Conservation (phyloP, 2,329 filamentous ascomycete genomes). For the Huntiella abstrusa region DNA sequence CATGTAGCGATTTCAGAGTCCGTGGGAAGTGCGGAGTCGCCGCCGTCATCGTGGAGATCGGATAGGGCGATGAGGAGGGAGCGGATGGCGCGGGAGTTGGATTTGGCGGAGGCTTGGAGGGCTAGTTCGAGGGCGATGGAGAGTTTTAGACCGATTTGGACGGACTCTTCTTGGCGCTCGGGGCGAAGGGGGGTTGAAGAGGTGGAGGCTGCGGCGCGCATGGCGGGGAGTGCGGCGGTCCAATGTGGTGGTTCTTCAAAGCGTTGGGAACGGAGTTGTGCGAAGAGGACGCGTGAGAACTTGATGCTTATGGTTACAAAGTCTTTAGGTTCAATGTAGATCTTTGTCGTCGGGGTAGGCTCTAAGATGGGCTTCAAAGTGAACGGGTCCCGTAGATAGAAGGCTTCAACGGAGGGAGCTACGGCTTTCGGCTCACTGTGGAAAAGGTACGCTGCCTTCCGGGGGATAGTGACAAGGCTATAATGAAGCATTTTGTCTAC, state of each 20-base stretch:
- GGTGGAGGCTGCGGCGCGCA: background rate
- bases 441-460: slow-evolving; percentile 63
- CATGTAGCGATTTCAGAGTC: slow-evolving; percentile 56
- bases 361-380: slow-evolving; percentile 46
- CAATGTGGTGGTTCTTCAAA: slow-evolving; percentile 46
- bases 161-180: slow-evolving; percentile 18
- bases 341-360: slow-evolving; percentile 21
- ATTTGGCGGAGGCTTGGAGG: slow-evolving; percentile 44
- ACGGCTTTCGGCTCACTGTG: slow-evolving; percentile 58
- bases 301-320: slow-evolving; percentile 60
- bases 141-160: slow-evolving; percentile 73
- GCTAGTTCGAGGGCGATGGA: slow-evolving; percentile 85
- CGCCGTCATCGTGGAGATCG: slow-evolving; percentile 56
- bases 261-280: slow-evolving; percentile 72
- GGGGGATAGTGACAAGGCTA: slow-evolving; percentile 53
- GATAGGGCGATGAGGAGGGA: slow-evolving; percentile 62
- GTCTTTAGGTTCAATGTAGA: slow-evolving; percentile 57
- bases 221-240: slow-evolving; percentile 16
- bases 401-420: slow-evolving; percentile 70
- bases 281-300: slow-evolving; percentile 80
- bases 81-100: slow-evolving; percentile 47
- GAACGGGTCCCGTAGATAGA: slow-evolving; percentile 76
- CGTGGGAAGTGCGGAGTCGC: slow-evolving; percentile 45
- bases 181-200: too few relatives aligned
- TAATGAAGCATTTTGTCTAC: slow-evolving; percentile 61